Evolutionary conservation across 2,329 filamentous ascomycete species (phyloP).

Genomic region (Penicillium sp.): DNA sequence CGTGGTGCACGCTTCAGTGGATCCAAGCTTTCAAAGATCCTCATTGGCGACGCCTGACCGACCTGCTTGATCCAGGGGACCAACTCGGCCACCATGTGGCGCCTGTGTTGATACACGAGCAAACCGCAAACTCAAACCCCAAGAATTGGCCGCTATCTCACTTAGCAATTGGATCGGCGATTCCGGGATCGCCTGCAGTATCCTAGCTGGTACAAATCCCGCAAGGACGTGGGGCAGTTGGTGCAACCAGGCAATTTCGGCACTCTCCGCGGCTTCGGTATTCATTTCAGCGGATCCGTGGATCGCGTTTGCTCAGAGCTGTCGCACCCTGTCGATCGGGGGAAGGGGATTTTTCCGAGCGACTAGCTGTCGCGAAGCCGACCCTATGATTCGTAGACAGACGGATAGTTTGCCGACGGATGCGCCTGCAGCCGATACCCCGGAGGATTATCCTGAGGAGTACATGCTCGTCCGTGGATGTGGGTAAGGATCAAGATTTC

Average conservation of each 20-base stretch:
- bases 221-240: slow-evolving; percentile 1
- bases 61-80: slow-evolving; percentile 7
- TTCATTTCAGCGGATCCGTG: slow-evolving; percentile 14
- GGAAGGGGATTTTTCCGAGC: background rate
- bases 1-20: background rate
- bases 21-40: too few species aligned
- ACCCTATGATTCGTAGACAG: slow-evolving; percentile 16
- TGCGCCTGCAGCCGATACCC: slow-evolving; percentile 5
- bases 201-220: slow-evolving; percentile 15
- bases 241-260: slow-evolving; percentile 5
- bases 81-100: background rate
- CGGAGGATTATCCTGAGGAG: slow-evolving; percentile 7
- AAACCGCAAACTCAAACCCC: background rate
- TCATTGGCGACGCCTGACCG: slow-evolving; percentile 7
- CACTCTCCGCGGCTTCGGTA: slow-evolving; percentile 10
- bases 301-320: slow-evolving; percentile 15
- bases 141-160: background rate
- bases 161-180: slow-evolving; percentile 12
- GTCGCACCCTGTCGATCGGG: slow-evolving; percentile 25
- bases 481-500: background rate
- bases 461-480: slow-evolving; percentile 11
- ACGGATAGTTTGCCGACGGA: slow-evolving; percentile 1
- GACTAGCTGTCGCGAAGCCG: slow-evolving; percentile 14
- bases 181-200: slow-evolving; percentile 13
- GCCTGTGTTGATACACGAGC: background rate